A percentile compares a stretch with the other conserved stretches of the same genome.
Evolutionary conservation across 768 basidiomycete genomes (phyloP).

Genomic region (Xerocomellus chrysenteron): DNA sequence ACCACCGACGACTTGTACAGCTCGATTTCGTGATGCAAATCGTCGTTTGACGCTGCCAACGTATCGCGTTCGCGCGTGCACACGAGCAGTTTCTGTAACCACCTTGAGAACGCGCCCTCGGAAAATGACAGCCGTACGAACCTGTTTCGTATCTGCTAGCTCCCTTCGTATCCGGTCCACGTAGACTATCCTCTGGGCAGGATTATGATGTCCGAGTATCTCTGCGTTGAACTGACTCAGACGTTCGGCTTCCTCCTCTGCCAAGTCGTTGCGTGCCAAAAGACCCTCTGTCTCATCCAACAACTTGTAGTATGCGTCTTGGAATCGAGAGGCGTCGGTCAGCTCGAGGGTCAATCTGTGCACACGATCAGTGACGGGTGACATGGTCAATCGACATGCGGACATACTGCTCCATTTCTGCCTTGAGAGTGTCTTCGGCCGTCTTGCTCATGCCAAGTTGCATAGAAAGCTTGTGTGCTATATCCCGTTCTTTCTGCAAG

Average conservation of each 20-base stretch:
- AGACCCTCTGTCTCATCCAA: slow-evolving; percentile 63
- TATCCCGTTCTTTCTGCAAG: slow-evolving; percentile 48
- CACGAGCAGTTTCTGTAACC: slow-evolving; percentile 46
- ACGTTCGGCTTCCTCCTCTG: slow-evolving; percentile 75
- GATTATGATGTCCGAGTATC: slow-evolving; percentile 81
- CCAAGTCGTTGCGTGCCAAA: slow-evolving; percentile 67
- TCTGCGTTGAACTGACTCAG: slow-evolving; percentile 83
- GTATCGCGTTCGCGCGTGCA: slow-evolving; percentile 50
- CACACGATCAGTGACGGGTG: not conserved
- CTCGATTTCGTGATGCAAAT: slow-evolving; percentile 53
- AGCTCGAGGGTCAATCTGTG: slow-evolving; percentile 51
- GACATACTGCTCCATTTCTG: slow-evolving; percentile 68
- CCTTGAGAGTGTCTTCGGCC: slow-evolving; percentile 66
- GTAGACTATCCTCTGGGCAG: slow-evolving; percentile 82
- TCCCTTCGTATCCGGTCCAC: slow-evolving; percentile 82
- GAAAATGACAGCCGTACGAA: slow-evolving; percentile 35
- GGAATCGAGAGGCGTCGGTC: slow-evolving; percentile 59
- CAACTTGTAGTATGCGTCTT: slow-evolving; percentile 68
- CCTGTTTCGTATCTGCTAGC: slow-evolving; percentile 78
- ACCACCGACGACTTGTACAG: slow-evolving; percentile 61
- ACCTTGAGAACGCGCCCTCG: not conserved
- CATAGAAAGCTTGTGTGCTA: slow-evolving; percentile 45
- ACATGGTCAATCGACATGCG: not conserved
- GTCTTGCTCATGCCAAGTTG: slow-evolving; percentile 55
- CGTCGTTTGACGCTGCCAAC: slow-evolving; percentile 41